A percentile compares a stretch with the other conserved stretches of the same genome.
These are phyloP conservation scores for Fonsecaea pugnacius DNA, from an alignment of 2,329 filamentous ascomycete genomes.

Conservation along the genomic window DNA sequence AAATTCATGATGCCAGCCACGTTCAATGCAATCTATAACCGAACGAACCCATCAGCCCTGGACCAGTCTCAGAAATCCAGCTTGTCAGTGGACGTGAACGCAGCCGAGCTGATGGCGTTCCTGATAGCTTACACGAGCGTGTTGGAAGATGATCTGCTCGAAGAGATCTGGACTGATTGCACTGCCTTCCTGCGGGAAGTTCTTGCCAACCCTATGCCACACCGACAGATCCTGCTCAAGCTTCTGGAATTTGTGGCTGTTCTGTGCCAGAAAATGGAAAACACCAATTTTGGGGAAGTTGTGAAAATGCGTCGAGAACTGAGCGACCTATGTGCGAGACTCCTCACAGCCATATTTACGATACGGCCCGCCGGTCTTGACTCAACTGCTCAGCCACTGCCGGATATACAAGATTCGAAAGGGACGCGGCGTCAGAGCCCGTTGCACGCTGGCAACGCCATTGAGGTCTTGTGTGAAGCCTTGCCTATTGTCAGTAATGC, in stretches of 20 bases:
- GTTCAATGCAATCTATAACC: constrained; percentile 94
- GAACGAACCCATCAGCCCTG: constrained; percentile 80
- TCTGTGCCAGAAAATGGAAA: constrained; percentile 92
- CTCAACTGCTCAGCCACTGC: constrained; percentile 41
- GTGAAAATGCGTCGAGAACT: constrained; percentile 87
- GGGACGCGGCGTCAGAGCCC: constrained; percentile 37
- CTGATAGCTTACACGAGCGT: constrained; percentile 87
- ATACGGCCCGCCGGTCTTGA: constrained; percentile 78
- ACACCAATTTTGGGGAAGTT: constrained; percentile 96
- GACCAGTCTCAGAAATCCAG: constrained; percentile 83
- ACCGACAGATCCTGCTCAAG: constrained; percentile 84
- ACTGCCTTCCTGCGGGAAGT: constrained; percentile 88
- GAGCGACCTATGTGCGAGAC: constrained; percentile 82
- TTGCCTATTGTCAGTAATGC: constrained; percentile 81
- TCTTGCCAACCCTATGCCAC: constrained; percentile 89
- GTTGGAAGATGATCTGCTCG: constrained; percentile 94
- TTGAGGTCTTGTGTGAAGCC: constrained; percentile 77
- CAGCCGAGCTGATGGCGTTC: constrained; percentile 84
- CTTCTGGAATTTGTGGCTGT: constrained; percentile 87
- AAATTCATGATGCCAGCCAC: constrained; percentile 91
- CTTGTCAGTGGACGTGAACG: constrained; percentile 80
- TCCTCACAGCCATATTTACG: constrained; percentile 92
- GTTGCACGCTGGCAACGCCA: constrained; percentile 66
- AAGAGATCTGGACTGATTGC: constrained; percentile 97
- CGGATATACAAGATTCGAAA: constrained; percentile 2